A percentile compares a stretch with the other conserved stretches of the same genome.
phyloP scores from a whole-genome alignment of 805 yeast species.

The Myxozyma mucilagina region DNA sequence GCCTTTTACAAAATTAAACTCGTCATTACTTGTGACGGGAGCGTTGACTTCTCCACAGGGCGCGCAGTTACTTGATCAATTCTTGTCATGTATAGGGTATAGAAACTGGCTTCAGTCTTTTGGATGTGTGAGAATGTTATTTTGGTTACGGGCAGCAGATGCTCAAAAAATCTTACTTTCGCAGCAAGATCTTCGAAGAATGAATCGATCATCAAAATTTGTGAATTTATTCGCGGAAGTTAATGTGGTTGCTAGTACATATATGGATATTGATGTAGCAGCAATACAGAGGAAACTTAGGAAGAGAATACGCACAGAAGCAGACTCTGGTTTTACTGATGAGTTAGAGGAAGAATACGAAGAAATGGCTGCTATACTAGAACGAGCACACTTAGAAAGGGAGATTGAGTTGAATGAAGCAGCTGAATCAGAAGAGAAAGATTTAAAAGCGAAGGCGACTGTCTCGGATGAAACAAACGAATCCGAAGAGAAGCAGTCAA shows the following conservation, averaged over 20 bases:
- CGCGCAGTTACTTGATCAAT: constrained; percentile 72
- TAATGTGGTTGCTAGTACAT: constrained; percentile 52
- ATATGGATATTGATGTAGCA: not conserved
- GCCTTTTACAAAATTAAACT: constrained; percentile 49
- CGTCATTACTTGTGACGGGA: constrained; percentile 58
- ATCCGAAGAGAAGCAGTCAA: too few species aligned
- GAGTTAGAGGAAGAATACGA: too few species aligned
- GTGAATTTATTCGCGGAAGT: constrained; percentile 64
- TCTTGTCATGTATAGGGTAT: constrained; percentile 66
- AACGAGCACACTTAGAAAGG: too few species aligned
- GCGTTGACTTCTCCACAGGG: constrained; percentile 58
- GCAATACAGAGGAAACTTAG: too few species aligned
- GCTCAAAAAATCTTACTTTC: constrained; percentile 63
- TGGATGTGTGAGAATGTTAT: constrained; percentile 72
- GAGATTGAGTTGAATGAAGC: too few species aligned
- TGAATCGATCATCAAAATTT: constrained; percentile 66
- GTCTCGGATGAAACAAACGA: too few species aligned
- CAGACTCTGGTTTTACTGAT: too few species aligned
- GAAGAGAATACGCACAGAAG: too few species aligned
- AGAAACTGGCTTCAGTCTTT: constrained; percentile 72
- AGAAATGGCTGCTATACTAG: too few species aligned
- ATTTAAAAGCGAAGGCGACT: too few species aligned
- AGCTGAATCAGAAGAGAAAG: too few species aligned
- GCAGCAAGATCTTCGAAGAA: constrained; percentile 47
- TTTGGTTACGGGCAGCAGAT: constrained; percentile 63